Percentiles rank a stretch among this genome's conserved stretches.
These are phyloP conservation scores for Trichosporon sp. DNA, from an alignment of 1,284 basidiomycete genomes.

Conservation along the genomic window DNA sequence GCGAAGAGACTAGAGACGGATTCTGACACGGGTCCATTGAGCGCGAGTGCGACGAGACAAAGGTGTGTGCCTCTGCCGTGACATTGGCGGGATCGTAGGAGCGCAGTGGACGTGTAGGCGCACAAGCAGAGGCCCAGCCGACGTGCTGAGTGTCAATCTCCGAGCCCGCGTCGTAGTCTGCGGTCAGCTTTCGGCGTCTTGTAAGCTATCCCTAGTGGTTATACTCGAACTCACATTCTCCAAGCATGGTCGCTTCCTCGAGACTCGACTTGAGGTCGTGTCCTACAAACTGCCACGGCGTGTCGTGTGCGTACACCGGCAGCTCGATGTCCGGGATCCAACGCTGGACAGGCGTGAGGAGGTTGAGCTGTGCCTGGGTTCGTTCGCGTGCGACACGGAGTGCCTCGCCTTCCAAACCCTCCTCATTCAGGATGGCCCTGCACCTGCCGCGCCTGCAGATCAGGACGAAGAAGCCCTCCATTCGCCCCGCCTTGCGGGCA, in stretches of 20 bases:
- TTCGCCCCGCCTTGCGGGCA: conserved; percentile 30
- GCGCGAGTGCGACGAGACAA: conserved; percentile 54
- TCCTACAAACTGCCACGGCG: conserved; percentile 54
- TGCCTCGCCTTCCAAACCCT: conserved; percentile 44
- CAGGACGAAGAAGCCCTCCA: conserved; percentile 51
- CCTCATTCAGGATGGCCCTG: conserved; percentile 36
- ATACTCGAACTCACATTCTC: conserved; percentile 45
- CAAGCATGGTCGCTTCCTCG: conserved; percentile 44
- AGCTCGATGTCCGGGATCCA: conserved; percentile 44
- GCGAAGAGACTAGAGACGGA: conserved; percentile 62
- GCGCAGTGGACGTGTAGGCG: conserved; percentile 49
- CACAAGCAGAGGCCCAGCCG: conserved; percentile 54
- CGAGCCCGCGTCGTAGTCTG: conserved; percentile 41
- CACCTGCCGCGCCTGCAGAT: conserved; percentile 38
- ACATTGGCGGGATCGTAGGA: conserved; percentile 38
- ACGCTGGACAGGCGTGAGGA: conserved; percentile 43
- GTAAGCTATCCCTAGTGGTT: too few relatives aligned
- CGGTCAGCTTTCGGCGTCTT: neutral
- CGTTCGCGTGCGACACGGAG: conserved; percentile 38
- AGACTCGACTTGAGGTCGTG: conserved; percentile 48
- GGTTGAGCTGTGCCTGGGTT: conserved; percentile 43
- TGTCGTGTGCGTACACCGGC: conserved; percentile 52
- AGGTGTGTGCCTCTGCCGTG: conserved; percentile 36
- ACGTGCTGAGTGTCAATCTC: conserved; percentile 46
- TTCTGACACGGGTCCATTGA: conserved; percentile 67